A percentile compares a stretch with the other conserved stretches of the same genome.
Evolutionary conservation across 2,329 filamentous ascomycete genomes (phyloP).

Genomic region (Teratosphaeria viscida): DNA sequence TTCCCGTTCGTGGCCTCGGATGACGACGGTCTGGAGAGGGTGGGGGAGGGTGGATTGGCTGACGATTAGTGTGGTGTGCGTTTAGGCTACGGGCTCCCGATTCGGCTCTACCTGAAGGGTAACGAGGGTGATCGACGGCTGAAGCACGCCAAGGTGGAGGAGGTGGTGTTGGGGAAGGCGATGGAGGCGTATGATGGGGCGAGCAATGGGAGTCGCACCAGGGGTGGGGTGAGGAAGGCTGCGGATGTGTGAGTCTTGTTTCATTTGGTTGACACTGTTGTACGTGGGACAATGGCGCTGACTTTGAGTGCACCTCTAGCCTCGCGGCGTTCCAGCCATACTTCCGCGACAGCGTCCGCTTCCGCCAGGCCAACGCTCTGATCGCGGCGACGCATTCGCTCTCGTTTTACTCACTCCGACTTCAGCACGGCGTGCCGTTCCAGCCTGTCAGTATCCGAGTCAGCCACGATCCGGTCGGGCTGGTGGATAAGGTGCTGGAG

Average conservation of each 20-base stretch:
- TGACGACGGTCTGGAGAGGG: constrained; percentile 4
- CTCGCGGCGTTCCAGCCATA: constrained; percentile 53
- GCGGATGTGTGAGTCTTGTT: constrained; percentile 53
- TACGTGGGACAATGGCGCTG: not conserved
- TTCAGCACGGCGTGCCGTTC: constrained; percentile 72
- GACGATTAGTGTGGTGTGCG: constrained; percentile 2
- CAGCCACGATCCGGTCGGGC: constrained; percentile 61
- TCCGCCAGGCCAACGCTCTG: constrained; percentile 51
- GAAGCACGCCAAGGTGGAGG: constrained; percentile 41
- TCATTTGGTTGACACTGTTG: not conserved
- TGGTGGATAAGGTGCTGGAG: constrained; percentile 62
- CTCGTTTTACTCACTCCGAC: constrained; percentile 63
- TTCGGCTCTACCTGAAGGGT: constrained; percentile 48
- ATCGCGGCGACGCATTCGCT: constrained; percentile 64
- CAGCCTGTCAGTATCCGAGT: constrained; percentile 69
- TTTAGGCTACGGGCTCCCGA: constrained; percentile 51
- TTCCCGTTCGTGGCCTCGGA: constrained; percentile 13
- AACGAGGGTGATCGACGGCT: constrained; percentile 40
- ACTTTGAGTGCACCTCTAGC: constrained; percentile 30
- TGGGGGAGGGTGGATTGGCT: constrained; percentile 7
- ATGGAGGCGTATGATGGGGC: constrained; percentile 70
- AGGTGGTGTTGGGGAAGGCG: constrained; percentile 52
- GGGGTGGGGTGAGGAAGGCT: constrained; percentile 68
- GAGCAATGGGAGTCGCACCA: constrained; percentile 66
- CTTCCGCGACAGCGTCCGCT: constrained; percentile 43